A percentile compares a stretch with the other conserved stretches of the same genome.
Evolutionary conservation across 495 filamentous ascomycete species (phyloP).

Genomic region (Penicillium ochrochloron): DNA sequence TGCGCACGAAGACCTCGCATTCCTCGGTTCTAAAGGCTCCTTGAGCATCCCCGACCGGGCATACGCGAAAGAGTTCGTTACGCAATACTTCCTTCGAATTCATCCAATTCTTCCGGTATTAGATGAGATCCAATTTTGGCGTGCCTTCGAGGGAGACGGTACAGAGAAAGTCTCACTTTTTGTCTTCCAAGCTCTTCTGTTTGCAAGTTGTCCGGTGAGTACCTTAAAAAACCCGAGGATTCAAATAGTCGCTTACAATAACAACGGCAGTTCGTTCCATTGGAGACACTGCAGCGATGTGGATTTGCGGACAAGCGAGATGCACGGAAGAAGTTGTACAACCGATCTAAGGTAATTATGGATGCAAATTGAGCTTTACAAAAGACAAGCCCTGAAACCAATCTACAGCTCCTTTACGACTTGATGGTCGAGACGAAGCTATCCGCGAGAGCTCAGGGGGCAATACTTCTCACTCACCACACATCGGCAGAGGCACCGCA

Average conservation of each 20-base stretch:
- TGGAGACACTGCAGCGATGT: conserved; percentile 43
- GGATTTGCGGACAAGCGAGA: conserved; percentile 48
- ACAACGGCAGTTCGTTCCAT: conserved; percentile 41
- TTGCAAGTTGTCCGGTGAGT: conserved; percentile 51
- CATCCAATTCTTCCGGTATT: conserved; percentile 52
- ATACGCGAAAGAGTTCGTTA: conserved; percentile 49
- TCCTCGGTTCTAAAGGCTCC: conserved; percentile 47
- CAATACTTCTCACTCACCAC: conserved; percentile 49
- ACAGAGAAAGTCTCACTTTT: conserved; percentile 47
- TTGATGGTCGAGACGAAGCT: conserved; percentile 35
- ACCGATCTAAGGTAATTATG: conserved; percentile 41
- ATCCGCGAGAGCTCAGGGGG: conserved; percentile 45
- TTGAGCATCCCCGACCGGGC: conserved; percentile 44
- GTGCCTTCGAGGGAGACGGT: conserved; percentile 32
- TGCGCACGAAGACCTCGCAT: conserved; percentile 48
- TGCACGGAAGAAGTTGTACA: conserved; percentile 49
- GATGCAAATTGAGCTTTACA: neutral
- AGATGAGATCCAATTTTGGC: conserved; percentile 55
- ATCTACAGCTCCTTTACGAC: conserved; percentile 15
- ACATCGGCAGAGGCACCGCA: conserved; percentile 42
- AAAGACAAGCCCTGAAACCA: neutral
- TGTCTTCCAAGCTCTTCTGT: conserved; percentile 53
- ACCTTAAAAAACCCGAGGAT: neutral
- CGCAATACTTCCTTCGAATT: conserved; percentile 52
- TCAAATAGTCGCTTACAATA: neutral